Percentiles rank a stretch among this genome's conserved stretches.
phyloP scores from a whole-genome alignment of 2,329 filamentous ascomycete genomes.

The Colletotrichum melonis region DNA sequence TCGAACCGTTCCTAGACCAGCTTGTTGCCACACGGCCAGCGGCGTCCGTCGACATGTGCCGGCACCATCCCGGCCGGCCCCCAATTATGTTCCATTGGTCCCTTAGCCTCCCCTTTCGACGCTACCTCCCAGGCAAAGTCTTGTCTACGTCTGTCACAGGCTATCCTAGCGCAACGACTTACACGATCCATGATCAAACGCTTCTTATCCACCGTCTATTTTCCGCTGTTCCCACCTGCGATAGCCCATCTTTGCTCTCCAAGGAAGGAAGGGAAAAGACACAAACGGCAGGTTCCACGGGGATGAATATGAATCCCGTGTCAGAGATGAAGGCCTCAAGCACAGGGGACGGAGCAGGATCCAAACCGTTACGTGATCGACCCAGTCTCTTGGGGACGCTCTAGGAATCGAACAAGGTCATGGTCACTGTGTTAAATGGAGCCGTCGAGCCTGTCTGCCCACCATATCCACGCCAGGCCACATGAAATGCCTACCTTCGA shows the following conservation, averaged over 20 bases:
- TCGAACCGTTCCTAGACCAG: constrained; percentile 24
- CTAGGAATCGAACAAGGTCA: constrained; percentile 19
- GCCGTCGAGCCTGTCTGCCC: constrained; percentile 4
- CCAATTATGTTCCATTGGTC: not conserved
- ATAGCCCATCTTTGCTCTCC: not conserved
- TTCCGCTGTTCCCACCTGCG: not conserved
- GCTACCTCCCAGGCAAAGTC: constrained; percentile 9
- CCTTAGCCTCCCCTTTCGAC: constrained; percentile 15
- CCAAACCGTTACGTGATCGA: constrained; percentile 35
- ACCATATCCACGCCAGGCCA: not conserved
- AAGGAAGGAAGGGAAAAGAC: not conserved
- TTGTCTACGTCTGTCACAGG: constrained; percentile 12
- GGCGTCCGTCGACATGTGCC: constrained; percentile 7
- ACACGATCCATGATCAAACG: constrained; percentile 21
- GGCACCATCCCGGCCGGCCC: constrained; percentile 21
- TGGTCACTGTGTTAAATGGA: constrained; percentile 13
- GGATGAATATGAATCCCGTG: constrained; percentile 9
- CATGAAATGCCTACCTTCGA: not conserved
- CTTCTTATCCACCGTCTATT: constrained; percentile 10
- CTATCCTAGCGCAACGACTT: constrained; percentile 19
- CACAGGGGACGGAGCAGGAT: constrained; percentile 29
- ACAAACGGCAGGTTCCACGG: not conserved
- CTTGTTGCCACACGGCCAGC: constrained; percentile 22
- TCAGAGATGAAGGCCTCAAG: constrained; percentile 12
- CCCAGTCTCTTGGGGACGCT: constrained; percentile 33